Percentiles rank a stretch among this genome's conserved stretches.
These are phyloP conservation scores for Debaryomyces singareniensis DNA, from an alignment of 1,139 yeast genomes.

Conservation along the genomic window DNA sequence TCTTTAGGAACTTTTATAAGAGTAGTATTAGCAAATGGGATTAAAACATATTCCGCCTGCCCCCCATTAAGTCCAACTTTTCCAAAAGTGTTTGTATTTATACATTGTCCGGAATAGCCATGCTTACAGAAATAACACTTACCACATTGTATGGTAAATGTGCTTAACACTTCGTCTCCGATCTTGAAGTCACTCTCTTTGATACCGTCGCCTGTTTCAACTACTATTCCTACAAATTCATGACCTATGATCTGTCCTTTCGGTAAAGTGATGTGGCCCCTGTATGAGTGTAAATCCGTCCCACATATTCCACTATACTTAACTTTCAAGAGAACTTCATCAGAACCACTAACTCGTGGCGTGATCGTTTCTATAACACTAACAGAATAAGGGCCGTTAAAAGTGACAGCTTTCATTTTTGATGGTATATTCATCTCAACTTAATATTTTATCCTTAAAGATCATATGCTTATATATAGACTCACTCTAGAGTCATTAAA, in stretches of 20 bases:
- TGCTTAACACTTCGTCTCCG: constrained; percentile 44
- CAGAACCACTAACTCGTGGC: constrained; percentile 33
- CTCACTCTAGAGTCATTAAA: no score
- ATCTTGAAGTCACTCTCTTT: constrained; percentile 21
- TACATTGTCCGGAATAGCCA: constrained; percentile 50
- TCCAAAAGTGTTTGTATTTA: constrained; percentile 48
- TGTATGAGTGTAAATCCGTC: constrained; percentile 54
- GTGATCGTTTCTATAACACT: constrained; percentile 35
- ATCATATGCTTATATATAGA: no score
- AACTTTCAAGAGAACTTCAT: constrained; percentile 49
- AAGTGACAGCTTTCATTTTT: constrained; percentile 54
- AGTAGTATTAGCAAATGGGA: constrained; percentile 52
- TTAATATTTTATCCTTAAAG: no score
- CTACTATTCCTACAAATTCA: constrained; percentile 42
- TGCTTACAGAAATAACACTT: constrained; percentile 48
- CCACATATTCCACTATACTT: constrained; percentile 56
- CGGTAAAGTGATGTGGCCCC: constrained; percentile 46
- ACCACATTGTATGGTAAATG: constrained; percentile 54
- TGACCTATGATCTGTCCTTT: constrained; percentile 44
- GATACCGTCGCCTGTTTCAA: constrained; percentile 29
- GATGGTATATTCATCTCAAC: no score
- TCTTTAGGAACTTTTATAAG: constrained; percentile 36
- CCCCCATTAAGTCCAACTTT: constrained; percentile 50
- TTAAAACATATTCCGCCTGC: constrained; percentile 54
- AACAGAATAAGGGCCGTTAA: constrained; percentile 43